Evolutionary conservation across 2,329 filamentous ascomycete species (phyloP), one percentile per base, ranked within the genome.

Genomic region (Periconia macrospinosa): DNA sequence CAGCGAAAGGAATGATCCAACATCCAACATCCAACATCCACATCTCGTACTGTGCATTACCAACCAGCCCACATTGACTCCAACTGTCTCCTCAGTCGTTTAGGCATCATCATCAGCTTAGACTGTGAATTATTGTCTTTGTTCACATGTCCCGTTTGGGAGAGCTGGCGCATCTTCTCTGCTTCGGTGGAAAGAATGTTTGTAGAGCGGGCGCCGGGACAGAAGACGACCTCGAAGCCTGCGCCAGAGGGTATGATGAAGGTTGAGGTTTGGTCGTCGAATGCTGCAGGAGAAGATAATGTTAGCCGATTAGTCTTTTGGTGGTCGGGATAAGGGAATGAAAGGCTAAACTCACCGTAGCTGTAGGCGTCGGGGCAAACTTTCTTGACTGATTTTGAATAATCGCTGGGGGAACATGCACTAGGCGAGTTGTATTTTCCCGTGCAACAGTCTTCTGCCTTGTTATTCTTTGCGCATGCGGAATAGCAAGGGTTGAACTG

Each of bases 361-460:
- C 87, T 91, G 75, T 94, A 95, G 2, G 90, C 90, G 73, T 95
- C 91, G 1, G 91, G 90, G 68, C 91, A 95, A 13, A 93, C 81
- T 3, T 75, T 76, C 77, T 95, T 94, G 49, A 89, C 88, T 11
- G 79, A 79, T 54, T 78, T 83, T 60, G 86, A 86, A 75, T 92
- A 94, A 41, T 83, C 74, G 47, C 86, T 86, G 2, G 88, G 86
- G 54, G 80, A 77, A 76, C 90, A 94, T 46, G 79, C 78, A 20
- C 81, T 77, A 2, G 88, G 82, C 40, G 81, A 81, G 65, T 87
- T 79, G 73, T 88, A 89, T 13, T 81, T 72, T 43, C 89, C 90
- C 15, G 86, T 86, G 72, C 91, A 94, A 76, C 91, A 95, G 70
- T 93, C 89, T 61, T 81, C 74, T 20, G 87, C 82, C 9, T 76